A percentile compares a stretch with the other conserved stretches of the same genome.
Evolutionary conservation across 2,329 filamentous ascomycete species (phyloP).

Genomic region (Talaromyces sp.): DNA sequence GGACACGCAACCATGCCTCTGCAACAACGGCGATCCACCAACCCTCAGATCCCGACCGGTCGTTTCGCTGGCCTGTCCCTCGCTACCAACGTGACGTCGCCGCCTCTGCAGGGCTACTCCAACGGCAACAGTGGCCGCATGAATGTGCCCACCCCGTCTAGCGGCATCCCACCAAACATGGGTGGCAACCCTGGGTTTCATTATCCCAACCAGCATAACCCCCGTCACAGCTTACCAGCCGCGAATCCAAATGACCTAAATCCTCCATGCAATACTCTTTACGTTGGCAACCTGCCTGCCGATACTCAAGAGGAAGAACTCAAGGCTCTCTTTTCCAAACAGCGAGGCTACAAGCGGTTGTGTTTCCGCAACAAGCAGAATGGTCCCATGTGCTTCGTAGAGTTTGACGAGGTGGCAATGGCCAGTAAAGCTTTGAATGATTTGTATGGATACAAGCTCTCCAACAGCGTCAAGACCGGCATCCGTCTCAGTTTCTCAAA

Average conservation of each 20-base stretch:
- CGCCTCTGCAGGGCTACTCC: conserved; percentile 51
- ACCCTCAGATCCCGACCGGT: conserved; percentile 64
- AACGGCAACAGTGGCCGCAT: conserved; percentile 46
- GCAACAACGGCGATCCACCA: conserved; percentile 60
- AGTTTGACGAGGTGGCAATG: conserved; percentile 90
- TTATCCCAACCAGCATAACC: conserved; percentile 52
- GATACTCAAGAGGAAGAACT: conserved; percentile 94
- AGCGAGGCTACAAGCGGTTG: conserved; percentile 89
- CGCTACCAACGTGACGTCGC: conserved; percentile 58
- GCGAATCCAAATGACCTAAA: conserved; percentile 95
- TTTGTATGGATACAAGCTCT: conserved; percentile 78
- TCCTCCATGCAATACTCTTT: conserved; percentile 94
- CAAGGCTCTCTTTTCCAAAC: conserved; percentile 87
- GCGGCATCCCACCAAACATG: conserved; percentile 54
- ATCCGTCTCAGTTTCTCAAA: conserved; percentile 96
- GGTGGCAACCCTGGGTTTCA: conserved; percentile 50
- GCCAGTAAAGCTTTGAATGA: conserved; percentile 88
- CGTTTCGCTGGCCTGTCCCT: conserved; percentile 67
- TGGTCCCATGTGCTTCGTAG: conserved; percentile 97
- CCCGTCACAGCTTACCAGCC: conserved; percentile 69
- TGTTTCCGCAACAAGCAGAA: conserved; percentile 94
- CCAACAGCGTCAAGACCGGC: conserved; percentile 90
- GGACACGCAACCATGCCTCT: conserved; percentile 43
- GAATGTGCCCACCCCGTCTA: conserved; percentile 46
- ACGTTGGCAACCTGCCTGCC: conserved; percentile 92